Conservation (phyloP, 257 asterid genomes). For the Perilla frutescens region DNA sequence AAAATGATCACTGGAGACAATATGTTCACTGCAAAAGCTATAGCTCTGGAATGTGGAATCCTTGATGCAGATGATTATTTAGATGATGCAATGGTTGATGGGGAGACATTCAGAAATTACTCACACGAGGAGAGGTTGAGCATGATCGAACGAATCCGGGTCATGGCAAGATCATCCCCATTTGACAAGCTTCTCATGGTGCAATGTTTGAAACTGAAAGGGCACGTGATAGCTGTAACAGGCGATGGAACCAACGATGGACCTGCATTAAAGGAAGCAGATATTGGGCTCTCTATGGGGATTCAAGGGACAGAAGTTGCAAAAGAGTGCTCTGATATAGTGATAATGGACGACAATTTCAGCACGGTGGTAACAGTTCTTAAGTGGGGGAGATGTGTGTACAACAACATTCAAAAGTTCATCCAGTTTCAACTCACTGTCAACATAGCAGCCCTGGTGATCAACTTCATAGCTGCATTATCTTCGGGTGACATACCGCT, state of each 20-base stretch:
- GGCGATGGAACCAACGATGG: conserved; percentile 14
- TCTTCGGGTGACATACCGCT: background rate
- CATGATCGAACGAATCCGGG: background rate
- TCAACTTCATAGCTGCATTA: background rate
- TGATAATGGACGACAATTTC: background rate
- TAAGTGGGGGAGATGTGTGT: background rate
- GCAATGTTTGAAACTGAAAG: background rate
- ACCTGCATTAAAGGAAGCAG: conserved; percentile 3
- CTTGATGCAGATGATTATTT: background rate
- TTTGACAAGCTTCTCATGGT: conserved; percentile 19
- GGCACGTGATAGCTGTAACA: conserved; percentile 9
- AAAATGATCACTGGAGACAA: background rate
- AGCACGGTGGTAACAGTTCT: background rate
- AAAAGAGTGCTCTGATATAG: background rate
- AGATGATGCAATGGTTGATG: background rate
- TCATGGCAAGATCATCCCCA: conserved; percentile 20
- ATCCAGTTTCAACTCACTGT: background rate
- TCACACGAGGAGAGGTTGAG: background rate
- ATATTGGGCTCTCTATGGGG: conserved; percentile 11
- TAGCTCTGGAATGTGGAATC: background rate
- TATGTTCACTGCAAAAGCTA: background rate
- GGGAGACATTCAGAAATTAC: background rate
- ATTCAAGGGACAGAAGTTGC: background rate
- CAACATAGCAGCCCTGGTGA: background rate
- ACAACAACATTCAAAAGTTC: background rate